Evolutionary conservation across 352 stramenopile species (phyloP), one percentile per base, ranked within the genome.

Genomic region (Globisporangium splendens): DNA sequence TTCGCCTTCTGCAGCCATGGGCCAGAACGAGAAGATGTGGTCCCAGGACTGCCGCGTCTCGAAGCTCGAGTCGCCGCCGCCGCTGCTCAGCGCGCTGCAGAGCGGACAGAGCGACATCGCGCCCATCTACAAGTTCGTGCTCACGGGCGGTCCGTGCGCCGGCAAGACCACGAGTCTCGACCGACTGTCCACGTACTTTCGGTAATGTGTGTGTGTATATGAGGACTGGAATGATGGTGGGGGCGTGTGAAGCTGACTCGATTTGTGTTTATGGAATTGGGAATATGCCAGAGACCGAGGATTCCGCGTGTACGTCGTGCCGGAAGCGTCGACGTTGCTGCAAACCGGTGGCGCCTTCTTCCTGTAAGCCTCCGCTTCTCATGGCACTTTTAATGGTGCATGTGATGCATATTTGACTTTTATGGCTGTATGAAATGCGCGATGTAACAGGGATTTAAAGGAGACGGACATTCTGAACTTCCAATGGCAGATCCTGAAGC

Each of bases 161-260:
- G 95, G 95, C 50, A 98, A 98, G 66, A 98, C 95, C 46, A 98
- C 95, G 54, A 96, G 91, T 48, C 77, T 98, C 24, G 92, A 96
- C 49, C 76, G 92, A 49, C 66, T 98, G 20, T 96, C 80, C n/a
- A 94, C 83, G 28, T 96, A 91, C 66, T 96, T 93, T 55, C 78
- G 86, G 58, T 86, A 44, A 3, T 7, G 5, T 18, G 39, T 10
- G 13, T n/a, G 39, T 1, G 39, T 18, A 7, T 15, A 2, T 43
- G 38, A 13, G 10, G 4, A 43, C 38, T 8, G 11, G 4, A 4
- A 13, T 43, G 38, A 17, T 17, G 14, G 38, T 17, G 14, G 38
- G 8, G 10, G 8, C 3, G 3, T 13, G 38, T 43, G 1, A 13
- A 2, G 38, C 12, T 44, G 39, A 15, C 13, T n/a, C 1, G 38